Conservation (phyloP, 176 grass and related monocot genomes). For the Avena atlantica region DNA sequence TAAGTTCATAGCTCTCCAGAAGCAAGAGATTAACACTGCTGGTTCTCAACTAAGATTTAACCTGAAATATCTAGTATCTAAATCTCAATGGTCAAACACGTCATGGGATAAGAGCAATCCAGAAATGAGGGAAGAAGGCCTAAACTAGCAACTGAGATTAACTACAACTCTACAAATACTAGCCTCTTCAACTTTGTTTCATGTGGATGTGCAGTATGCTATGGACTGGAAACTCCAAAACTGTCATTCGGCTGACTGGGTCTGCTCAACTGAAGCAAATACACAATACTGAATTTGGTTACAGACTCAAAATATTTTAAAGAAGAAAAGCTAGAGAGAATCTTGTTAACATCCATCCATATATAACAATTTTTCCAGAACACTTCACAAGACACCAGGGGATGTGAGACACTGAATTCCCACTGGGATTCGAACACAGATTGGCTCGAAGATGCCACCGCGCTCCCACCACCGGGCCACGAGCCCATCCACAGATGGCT, state of each 20-base stretch:
- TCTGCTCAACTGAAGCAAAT: background rate
- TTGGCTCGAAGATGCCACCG: background rate
- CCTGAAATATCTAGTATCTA: background rate
- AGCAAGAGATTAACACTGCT: background rate
- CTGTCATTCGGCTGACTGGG: background rate
- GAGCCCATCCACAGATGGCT: background rate
- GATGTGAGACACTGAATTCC: background rate
- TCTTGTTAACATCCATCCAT: background rate
- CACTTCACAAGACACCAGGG: background rate
- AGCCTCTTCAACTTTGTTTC: background rate
- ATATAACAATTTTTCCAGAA: background rate
- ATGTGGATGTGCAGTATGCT: constrained; percentile 17
- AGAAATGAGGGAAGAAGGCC: background rate
- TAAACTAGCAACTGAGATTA: background rate
- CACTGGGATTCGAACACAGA: background rate
- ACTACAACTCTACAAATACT: background rate
- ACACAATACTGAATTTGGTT: background rate
- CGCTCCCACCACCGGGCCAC: background rate
- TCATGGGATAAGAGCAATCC: background rate
- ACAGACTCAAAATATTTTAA: background rate
- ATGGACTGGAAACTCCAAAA: background rate
- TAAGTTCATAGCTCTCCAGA: background rate
- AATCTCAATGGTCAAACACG: background rate
- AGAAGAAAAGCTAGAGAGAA: background rate
- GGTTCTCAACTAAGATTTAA: background rate